Evolutionary conservation across 1,284 basidiomycete genomes (phyloP), one percentile per base, ranked within the genome.

Genomic region (Boletus hoseneyae): DNA sequence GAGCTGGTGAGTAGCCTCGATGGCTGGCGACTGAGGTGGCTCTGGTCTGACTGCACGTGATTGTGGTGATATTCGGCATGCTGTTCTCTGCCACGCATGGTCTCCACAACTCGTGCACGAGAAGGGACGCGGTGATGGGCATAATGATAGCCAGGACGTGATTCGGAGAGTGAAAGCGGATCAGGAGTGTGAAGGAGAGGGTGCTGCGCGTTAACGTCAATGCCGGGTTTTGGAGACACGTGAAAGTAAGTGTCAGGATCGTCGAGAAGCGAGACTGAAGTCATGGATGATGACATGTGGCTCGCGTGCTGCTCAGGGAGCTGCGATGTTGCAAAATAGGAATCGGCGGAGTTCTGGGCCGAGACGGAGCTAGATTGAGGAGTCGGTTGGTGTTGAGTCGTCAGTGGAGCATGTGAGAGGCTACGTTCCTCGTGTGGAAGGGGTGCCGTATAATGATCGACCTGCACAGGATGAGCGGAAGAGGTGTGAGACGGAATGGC

Each of bases 361-460:
- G 50, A 52, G 47, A 64, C 49, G 55, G 64, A 62, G 45, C 29
- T 38, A 44, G 30, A 37, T 21, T 51, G 54, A 38, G 59, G 48
- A 49, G 61, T 48, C 36, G 57, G 52, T 19, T 51, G 64, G 55
- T 46, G 62, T 51, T 48, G 51, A 41, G 52, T 39, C 32, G 60
- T 29, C 55, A 62, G 50, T 47, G 64, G 62, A 52, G 60, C 46
- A 47, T 66, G 62, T 29, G 62, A 58, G 51, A 64, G 62, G 61
- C 47, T 48, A 43, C 57, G 32, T 51, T 56, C 65, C 60, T 66
- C 67, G 62, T 65, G 60, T 68, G 48, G 25, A 49, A 52, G 40
- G 52, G 65, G 45, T 50, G 63, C 25, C 50, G 64, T 45, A 53
- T 69, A 67, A 62, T 68, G 67, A 67, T 69, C 67, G 54, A 64